phyloP scores from a whole-genome alignment of 805 yeast species.

The Wickerhamiella alocasiicola region DNA sequence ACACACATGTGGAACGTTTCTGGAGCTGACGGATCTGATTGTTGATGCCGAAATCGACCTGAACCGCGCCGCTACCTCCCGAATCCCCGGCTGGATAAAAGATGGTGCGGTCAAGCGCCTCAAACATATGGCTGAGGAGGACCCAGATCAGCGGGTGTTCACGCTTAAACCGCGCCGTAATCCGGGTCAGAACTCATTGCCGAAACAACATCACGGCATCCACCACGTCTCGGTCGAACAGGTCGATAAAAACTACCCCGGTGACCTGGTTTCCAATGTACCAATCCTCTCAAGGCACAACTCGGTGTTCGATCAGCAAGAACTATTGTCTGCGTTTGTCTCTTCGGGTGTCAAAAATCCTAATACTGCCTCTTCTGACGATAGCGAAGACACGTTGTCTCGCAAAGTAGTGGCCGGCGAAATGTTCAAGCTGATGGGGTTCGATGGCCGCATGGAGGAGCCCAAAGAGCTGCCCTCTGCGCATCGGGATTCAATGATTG shows the following conservation, averaged over 20 bases:
- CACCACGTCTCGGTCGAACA: conserved; percentile 13
- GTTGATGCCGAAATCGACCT: conserved; percentile 59
- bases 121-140: conserved; percentile 18
- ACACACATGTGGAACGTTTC: conserved; percentile 75
- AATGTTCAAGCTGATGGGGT: conserved; percentile 19
- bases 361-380: not conserved
- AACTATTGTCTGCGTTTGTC: not conserved
- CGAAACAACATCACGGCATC: not conserved
- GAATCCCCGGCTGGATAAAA: conserved; percentile 52
- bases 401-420: conserved; percentile 18
- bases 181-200: not conserved
- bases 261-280: conserved; percentile 71
- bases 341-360: not conserved
- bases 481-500: conserved; percentile 1
- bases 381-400: conserved; percentile 17
- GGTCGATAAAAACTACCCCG: conserved; percentile 44
- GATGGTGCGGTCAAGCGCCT: conserved; percentile 42
- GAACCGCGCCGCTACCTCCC: conserved; percentile 37
- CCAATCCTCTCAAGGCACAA: conserved; percentile 34
- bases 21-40: conserved; percentile 74
- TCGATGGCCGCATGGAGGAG: conserved; percentile 13
- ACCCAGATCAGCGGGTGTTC: conserved; percentile 12
- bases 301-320: conserved; percentile 10
- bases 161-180: conserved; percentile 15
- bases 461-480: not conserved